Conservation (phyloP, 1,284 basidiomycete species). For the Apiotrichum akiyoshidainum region DNA sequence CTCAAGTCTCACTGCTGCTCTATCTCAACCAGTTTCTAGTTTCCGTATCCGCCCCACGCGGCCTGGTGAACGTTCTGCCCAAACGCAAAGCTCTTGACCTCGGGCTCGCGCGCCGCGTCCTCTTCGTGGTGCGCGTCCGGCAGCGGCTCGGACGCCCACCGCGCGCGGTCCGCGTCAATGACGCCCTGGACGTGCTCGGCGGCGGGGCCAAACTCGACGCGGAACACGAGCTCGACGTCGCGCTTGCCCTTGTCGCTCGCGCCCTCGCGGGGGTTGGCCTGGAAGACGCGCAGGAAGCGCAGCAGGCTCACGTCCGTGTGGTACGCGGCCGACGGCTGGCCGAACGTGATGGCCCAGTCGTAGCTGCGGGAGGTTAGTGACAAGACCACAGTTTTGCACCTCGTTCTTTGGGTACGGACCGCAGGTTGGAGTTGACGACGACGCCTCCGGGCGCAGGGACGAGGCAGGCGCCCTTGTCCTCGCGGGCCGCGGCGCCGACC, state of each 20-base stretch:
- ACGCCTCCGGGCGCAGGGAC: constrained; percentile 21
- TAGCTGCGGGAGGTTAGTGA: constrained; percentile 15
- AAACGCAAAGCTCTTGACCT: constrained; percentile 8
- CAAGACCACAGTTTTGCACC: not conserved
- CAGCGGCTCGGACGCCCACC: constrained; percentile 12
- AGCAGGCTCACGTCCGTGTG: constrained; percentile 22
- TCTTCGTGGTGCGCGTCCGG: constrained; percentile 3
- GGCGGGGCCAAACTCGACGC: constrained; percentile 12
- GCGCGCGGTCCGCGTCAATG: constrained; percentile 15
- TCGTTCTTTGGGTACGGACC: constrained; percentile 16
- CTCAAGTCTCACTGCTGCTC: not conserved
- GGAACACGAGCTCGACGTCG: constrained; percentile 20
- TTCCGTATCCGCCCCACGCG: constrained; percentile 8
- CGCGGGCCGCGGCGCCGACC: constrained; percentile 14
- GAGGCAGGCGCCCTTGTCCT: constrained; percentile 21
- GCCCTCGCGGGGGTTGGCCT: constrained; percentile 21
- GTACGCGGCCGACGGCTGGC: constrained; percentile 19
- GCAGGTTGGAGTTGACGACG: constrained; percentile 29
- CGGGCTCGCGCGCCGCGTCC: constrained; percentile 8
- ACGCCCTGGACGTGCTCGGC: constrained; percentile 15
- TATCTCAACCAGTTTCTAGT: not conserved
- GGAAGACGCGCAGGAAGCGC: constrained; percentile 30
- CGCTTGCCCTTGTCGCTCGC: constrained; percentile 6
- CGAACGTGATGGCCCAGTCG: constrained; percentile 31
- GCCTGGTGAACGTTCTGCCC: constrained; percentile 4